A percentile compares a stretch with the other conserved stretches of the same genome.
phyloP scores from a whole-genome alignment of 225 moss, liverwort and hornwort genomes.

The Bryoerythrophyllum caledonicum region DNA sequence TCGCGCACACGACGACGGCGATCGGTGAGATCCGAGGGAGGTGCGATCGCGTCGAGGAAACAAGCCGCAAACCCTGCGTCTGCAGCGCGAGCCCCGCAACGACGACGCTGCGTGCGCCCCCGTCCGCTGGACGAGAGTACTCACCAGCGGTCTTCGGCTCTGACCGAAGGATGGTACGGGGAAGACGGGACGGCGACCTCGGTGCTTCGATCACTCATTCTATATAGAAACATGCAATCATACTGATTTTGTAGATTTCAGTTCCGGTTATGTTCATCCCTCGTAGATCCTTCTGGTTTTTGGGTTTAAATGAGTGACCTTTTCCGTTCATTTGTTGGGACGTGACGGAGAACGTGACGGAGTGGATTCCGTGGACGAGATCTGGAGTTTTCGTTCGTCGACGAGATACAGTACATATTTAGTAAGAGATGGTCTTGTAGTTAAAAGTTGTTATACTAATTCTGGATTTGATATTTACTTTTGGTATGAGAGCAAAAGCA shows the following conservation, averaged over 20 bases:
- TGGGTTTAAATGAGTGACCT: not conserved
- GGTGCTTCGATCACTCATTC: not conserved
- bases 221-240: too few species aligned
- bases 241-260: too few species aligned
- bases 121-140: too few species aligned
- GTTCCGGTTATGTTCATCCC: not conserved
- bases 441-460: too few species aligned
- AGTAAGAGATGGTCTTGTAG: too few species aligned
- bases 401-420: too few species aligned
- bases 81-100: not conserved
- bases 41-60: not conserved
- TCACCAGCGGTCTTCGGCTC: not conserved
- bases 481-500: too few species aligned
- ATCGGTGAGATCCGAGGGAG: constrained; percentile 25
- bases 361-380: not conserved
- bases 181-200: not conserved
- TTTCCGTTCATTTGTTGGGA: not conserved
- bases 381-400: not conserved
- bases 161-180: not conserved
- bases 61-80: not conserved
- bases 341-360: not conserved
- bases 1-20: not conserved
- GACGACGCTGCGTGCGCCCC: too few species aligned
- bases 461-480: too few species aligned
- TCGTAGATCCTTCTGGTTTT: not conserved